phyloP scores from a whole-genome alignment of 169 alveolate genomes.

The Plasmodium cynomolgi region DNA sequence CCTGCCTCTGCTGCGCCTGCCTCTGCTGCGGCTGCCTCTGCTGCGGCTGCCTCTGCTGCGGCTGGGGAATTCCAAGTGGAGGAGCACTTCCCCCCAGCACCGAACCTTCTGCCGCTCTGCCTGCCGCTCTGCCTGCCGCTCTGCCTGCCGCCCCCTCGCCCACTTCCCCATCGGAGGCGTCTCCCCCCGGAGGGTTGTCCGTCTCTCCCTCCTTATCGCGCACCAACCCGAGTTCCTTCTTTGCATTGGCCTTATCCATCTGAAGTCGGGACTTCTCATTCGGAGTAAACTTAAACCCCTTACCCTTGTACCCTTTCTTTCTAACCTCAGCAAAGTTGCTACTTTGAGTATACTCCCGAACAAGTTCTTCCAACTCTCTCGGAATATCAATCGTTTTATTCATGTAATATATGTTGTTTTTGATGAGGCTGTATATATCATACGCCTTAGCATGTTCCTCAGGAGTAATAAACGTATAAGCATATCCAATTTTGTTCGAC shows the following conservation, averaged over 20 bases:
- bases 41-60: neutral
- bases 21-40: neutral
- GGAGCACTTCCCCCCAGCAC: neutral
- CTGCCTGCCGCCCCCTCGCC: conserved; percentile 16
- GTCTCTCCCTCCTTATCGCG: conserved; percentile 10
- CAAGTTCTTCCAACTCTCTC: conserved; percentile 77
- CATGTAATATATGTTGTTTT: conserved; percentile 49
- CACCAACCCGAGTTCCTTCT: conserved; percentile 85
- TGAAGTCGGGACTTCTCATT: conserved; percentile 93
- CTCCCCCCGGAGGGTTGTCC: neutral
- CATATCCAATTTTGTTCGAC: conserved; percentile 98
- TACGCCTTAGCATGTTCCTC: conserved; percentile 95
- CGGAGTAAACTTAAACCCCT: conserved; percentile 94
- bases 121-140: neutral
- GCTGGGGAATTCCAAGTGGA: neutral
- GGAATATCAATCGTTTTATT: conserved; percentile 80
- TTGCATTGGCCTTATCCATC: conserved; percentile 88
- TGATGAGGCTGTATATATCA: conserved; percentile 94
- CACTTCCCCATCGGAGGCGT: conserved; percentile 68
- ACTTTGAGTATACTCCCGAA: conserved; percentile 61
- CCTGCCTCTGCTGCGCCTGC: neutral
- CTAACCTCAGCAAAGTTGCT: conserved; percentile 75
- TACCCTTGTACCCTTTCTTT: conserved; percentile 95
- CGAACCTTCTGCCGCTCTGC: neutral
- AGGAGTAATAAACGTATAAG: conserved; percentile 95